phyloP scores from a whole-genome alignment of 805 yeast species.

The Lipomyces spencermartinsiae region DNA sequence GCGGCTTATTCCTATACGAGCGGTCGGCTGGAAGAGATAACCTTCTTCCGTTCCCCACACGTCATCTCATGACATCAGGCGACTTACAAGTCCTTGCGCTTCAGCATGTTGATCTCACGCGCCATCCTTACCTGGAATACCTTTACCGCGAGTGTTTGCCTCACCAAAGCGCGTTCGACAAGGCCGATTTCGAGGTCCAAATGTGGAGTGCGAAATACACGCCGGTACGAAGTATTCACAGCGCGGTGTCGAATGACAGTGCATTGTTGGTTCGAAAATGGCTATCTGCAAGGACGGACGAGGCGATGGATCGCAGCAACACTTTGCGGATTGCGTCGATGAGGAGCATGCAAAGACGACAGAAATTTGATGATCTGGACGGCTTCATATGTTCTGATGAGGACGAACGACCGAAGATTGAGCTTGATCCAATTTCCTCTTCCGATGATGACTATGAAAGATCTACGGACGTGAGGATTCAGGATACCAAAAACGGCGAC shows the following conservation, averaged over 20 bases:
- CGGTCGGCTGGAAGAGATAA: neutral
- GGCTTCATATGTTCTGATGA: constrained; percentile 45
- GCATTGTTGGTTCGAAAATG: constrained; percentile 57
- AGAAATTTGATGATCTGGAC: constrained; percentile 28
- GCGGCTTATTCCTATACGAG: neutral
- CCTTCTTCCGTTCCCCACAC: constrained; percentile 15
- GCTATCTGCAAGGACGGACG: constrained; percentile 56
- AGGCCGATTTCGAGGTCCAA: constrained; percentile 41
- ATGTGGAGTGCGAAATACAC: constrained; percentile 44
- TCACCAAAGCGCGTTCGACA: constrained; percentile 38
- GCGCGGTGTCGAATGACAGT: constrained; percentile 55
- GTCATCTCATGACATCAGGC: constrained; percentile 13
- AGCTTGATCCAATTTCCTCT: constrained; percentile 28
- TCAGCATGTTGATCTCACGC: constrained; percentile 7
- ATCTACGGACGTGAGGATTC: neutral
- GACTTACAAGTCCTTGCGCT: constrained; percentile 14
- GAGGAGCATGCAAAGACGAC: constrained; percentile 1
- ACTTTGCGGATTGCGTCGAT: constrained; percentile 10
- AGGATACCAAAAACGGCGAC: neutral
- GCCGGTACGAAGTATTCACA: constrained; percentile 45
- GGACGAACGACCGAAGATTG: constrained; percentile 44
- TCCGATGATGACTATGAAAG: constrained; percentile 30
- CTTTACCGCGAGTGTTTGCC: constrained; percentile 11
- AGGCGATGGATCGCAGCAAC: constrained; percentile 11
- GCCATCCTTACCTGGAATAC: constrained; percentile 30